A percentile compares a stretch with the other conserved stretches of the same genome.
These are phyloP conservation scores for Glycine soja DNA, from an alignment of 306 rosid species.

Conservation along the genomic window DNA sequence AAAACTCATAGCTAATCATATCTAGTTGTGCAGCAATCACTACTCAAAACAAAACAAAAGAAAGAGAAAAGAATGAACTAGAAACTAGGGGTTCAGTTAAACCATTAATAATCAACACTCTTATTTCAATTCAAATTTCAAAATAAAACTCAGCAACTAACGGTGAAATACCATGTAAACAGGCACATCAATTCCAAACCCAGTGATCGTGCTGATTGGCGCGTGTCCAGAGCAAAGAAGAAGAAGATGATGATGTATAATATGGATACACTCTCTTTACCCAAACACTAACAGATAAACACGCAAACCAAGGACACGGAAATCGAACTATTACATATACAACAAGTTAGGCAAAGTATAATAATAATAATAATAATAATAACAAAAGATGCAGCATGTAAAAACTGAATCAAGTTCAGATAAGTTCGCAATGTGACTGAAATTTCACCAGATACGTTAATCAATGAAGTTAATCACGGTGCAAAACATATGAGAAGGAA, in stretches of 20 bases:
- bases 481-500: too few relatives aligned
- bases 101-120: neutral
- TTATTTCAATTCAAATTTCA: neutral
- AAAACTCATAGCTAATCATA: neutral
- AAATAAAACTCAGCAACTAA: neutral
- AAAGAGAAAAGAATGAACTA: neutral
- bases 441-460: slow-evolving; percentile 18
- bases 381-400: slow-evolving; percentile 27
- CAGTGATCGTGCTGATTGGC: slow-evolving; percentile 3
- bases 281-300: slow-evolving; percentile 29
- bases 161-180: neutral
- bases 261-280: neutral
- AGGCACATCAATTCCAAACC: neutral
- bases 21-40: neutral
- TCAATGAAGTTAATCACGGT: slow-evolving; percentile 16
- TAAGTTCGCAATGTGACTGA: slow-evolving; percentile 31
- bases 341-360: slow-evolving; percentile 36
- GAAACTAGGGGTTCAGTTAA: slow-evolving; percentile 5
- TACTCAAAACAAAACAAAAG: neutral
- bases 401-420: slow-evolving; percentile 39
- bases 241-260: neutral
- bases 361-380: slow-evolving; percentile 3
- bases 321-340: slow-evolving; percentile 34
- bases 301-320: slow-evolving; percentile 23
- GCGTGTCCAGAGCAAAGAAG: neutral